Evolutionary conservation across 352 stramenopile species (phyloP).

Genomic region (Phytophthora cajani): DNA sequence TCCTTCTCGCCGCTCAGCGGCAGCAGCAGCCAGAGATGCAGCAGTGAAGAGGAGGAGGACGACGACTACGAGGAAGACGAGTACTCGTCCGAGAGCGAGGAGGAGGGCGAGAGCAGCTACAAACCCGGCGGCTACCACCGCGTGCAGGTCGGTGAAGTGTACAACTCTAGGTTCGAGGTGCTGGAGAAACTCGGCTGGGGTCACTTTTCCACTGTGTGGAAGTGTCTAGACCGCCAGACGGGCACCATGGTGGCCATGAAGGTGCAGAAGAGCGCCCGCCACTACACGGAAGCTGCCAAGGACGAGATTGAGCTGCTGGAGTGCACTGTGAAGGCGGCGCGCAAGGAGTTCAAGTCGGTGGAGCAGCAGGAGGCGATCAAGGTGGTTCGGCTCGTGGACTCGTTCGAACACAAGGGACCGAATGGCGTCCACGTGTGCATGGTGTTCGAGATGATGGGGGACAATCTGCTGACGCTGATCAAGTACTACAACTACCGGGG

Average conservation of each 20-base stretch:
- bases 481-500: slow-evolving; percentile 99
- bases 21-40: slow-evolving; percentile 29
- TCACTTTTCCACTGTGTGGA: slow-evolving; percentile 99
- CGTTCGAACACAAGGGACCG: slow-evolving; percentile 97
- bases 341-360: slow-evolving; percentile 24
- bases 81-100: slow-evolving; percentile 83
- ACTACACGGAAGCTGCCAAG: slow-evolving; percentile 98
- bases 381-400: slow-evolving; percentile 88
- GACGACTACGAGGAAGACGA: slow-evolving; percentile 86
- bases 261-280: slow-evolving; percentile 97
- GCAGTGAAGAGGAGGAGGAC: slow-evolving; percentile 27
- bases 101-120: slow-evolving; percentile 96
- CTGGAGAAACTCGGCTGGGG: slow-evolving; percentile 99
- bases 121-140: slow-evolving; percentile 98
- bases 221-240: slow-evolving; percentile 92
- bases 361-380: slow-evolving; percentile 44
- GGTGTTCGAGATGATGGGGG: slow-evolving; percentile 99
- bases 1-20: slow-evolving; percentile 43
- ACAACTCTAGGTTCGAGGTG: slow-evolving; percentile 95
- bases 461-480: slow-evolving; percentile 98
- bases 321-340: slow-evolving; percentile 80
- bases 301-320: slow-evolving; percentile 98
- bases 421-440: slow-evolving; percentile 98
- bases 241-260: slow-evolving; percentile 94
- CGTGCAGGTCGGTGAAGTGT: slow-evolving; percentile 93